These are phyloP conservation scores for Akanthomyces dipterigenus DNA, from an alignment of 2,329 filamentous ascomycete species.

Conservation along the genomic window DNA sequence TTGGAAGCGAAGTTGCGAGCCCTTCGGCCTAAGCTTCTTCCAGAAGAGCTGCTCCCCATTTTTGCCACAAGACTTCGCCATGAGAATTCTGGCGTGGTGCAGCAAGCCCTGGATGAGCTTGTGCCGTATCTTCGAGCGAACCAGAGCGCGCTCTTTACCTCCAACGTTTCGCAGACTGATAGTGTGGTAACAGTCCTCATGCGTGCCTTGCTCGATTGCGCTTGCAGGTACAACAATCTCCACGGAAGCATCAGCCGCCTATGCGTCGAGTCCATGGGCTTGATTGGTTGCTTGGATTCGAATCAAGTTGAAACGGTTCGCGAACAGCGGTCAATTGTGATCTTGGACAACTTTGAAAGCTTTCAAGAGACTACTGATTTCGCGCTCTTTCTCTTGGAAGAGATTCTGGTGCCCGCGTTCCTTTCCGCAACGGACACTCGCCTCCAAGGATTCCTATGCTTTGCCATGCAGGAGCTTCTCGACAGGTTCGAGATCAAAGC, in stretches of 20 bases:
- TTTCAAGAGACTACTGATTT: slow-evolving; percentile 78
- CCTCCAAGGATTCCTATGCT: slow-evolving; percentile 86
- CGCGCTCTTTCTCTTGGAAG: slow-evolving; percentile 74
- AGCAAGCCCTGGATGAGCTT: slow-evolving; percentile 74
- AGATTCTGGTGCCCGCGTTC: slow-evolving; percentile 87
- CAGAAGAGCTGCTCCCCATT: slow-evolving; percentile 58
- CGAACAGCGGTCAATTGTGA: slow-evolving; percentile 74
- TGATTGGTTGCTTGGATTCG: slow-evolving; percentile 86
- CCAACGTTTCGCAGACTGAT: slow-evolving; percentile 75
- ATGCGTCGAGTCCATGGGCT: slow-evolving; percentile 75
- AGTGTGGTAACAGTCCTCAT: slow-evolving; percentile 63
- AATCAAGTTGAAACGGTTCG: slow-evolving; percentile 78
- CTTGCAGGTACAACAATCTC: slow-evolving; percentile 67
- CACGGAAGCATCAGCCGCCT: slow-evolving; percentile 62
- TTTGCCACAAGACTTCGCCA: slow-evolving; percentile 70
- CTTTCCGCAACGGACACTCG: slow-evolving; percentile 81
- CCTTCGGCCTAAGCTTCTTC: slow-evolving; percentile 45
- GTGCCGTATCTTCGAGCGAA: slow-evolving; percentile 63
- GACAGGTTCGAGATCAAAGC: slow-evolving; percentile 67
- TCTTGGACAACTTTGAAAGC: slow-evolving; percentile 78
- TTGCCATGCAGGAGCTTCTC: slow-evolving; percentile 87
- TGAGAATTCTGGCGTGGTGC: slow-evolving; percentile 80
- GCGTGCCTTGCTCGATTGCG: slow-evolving; percentile 77
- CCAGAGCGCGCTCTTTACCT: slow-evolving; percentile 72
- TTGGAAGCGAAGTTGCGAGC: slow-evolving; percentile 59